Evolutionary conservation across 805 yeast genomes (phyloP).

Genomic region (Metschnikowia proteae): DNA sequence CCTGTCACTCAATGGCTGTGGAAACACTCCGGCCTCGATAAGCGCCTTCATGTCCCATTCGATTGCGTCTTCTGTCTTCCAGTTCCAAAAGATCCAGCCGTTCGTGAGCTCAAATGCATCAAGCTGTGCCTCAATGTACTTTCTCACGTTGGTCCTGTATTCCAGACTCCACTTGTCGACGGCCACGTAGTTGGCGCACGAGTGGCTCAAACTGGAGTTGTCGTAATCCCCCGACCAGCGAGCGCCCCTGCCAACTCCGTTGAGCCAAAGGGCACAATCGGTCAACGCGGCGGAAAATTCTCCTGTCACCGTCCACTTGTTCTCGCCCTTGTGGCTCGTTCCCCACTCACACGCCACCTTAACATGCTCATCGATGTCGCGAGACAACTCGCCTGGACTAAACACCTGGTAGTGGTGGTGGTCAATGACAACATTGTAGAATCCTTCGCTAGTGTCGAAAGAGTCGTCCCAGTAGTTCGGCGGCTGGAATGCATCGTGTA

Average conservation of each 20-base stretch:
- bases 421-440: slow-evolving; percentile 72
- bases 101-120: slow-evolving; percentile 68
- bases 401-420: slow-evolving; percentile 93
- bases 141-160: slow-evolving; percentile 56
- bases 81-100: slow-evolving; percentile 95
- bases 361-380: slow-evolving; percentile 61
- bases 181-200: slow-evolving; percentile 46
- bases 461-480: slow-evolving; percentile 56
- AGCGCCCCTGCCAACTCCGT: slow-evolving; percentile 82
- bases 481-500: slow-evolving; percentile 80
- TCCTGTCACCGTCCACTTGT: slow-evolving; percentile 19
- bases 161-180: slow-evolving; percentile 53
- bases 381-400: slow-evolving; percentile 54
- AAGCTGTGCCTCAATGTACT: slow-evolving; percentile 82
- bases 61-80: slow-evolving; percentile 77
- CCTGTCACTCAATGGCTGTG: slow-evolving; percentile 73
- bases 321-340: slow-evolving; percentile 13
- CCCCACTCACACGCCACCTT: slow-evolving; percentile 20
- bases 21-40: slow-evolving; percentile 59
- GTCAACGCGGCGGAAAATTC: slow-evolving; percentile 62
- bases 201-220: slow-evolving; percentile 46
- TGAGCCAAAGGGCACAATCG: slow-evolving; percentile 85
- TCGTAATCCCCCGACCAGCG: slow-evolving; percentile 66
- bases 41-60: slow-evolving; percentile 84
- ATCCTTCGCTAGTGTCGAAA: slow-evolving; percentile 31